Evolutionary conservation across 768 basidiomycete species (phyloP).

Genomic region (Mycena kentingensis): DNA sequence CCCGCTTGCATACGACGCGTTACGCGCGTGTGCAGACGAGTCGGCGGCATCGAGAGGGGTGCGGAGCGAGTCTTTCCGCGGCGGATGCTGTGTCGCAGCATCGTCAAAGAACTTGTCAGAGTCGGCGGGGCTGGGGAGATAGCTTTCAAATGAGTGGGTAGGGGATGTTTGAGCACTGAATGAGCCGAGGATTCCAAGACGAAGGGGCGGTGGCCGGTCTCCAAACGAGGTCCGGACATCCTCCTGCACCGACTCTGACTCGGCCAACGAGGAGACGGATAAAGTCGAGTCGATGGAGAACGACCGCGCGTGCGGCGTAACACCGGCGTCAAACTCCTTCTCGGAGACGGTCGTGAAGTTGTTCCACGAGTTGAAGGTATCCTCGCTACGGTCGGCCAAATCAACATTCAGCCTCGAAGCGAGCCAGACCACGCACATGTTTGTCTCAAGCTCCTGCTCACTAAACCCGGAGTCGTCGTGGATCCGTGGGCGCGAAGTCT

Average conservation of each 20-base stretch:
- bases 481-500: slow-evolving; percentile 39
- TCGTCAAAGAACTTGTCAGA: slow-evolving; percentile 54
- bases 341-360: slow-evolving; percentile 36
- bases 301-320: slow-evolving; percentile 56
- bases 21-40: slow-evolving; percentile 41
- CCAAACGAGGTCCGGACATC: slow-evolving; percentile 23
- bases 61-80: slow-evolving; percentile 22
- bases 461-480: slow-evolving; percentile 54
- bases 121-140: slow-evolving; percentile 59
- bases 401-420: slow-evolving; percentile 15
- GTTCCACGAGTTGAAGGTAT: slow-evolving; percentile 46
- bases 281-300: slow-evolving; percentile 63
- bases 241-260: slow-evolving; percentile 39
- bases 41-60: slow-evolving; percentile 29
- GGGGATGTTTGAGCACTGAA: slow-evolving; percentile 46
- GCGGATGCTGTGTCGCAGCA: slow-evolving; percentile 21
- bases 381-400: slow-evolving; percentile 35
- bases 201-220: slow-evolving; percentile 50
- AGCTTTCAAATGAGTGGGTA: slow-evolving; percentile 53
- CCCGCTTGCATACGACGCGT: slow-evolving; percentile 52
- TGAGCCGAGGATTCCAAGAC: slow-evolving; percentile 46
- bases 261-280: slow-evolving; percentile 49
- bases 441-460: slow-evolving; percentile 48
- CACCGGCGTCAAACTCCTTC: slow-evolving; percentile 37
- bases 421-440: slow-evolving; percentile 33